Base-by-base conservation (phyloP, 2,329 filamentous ascomycete species). In the Hymenoscyphus albidus region DNA sequence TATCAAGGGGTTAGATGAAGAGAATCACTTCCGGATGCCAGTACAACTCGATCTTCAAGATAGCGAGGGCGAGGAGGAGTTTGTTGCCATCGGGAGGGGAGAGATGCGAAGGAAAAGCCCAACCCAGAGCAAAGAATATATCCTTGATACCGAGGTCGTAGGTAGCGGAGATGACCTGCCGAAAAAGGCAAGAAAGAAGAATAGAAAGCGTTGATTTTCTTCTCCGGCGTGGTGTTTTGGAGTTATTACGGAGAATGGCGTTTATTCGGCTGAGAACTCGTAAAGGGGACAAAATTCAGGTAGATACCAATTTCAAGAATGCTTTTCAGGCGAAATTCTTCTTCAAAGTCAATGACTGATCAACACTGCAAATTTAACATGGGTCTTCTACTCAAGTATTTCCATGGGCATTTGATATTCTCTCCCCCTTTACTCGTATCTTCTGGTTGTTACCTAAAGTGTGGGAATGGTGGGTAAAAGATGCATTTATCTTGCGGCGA, bases 11-110 rank as follows among this genome's bases (percentile, higher is more conserved):
- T 84, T 84, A 9, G 65, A 86, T 61, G 81, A 82, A 44, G 83
- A 81, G 58, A 78, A 82, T 57, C 78, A 82, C n/a, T 98, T 97
- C 75, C 85, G 87, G 64, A 96, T 99, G 89, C 96, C 95, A 0
- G 91, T 99, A 2, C 78, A 97, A n/a, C 86, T 97, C 68, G 92
- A 97, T 74, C 85, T 98, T 57, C 92, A 93, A 58, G 93, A 96
- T 72, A 97, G 92, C 71, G 95, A 98, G 74, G 97, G 92, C 74
- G 95, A 97, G 74, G 95, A 99, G 72, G 96, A 99, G 74, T 88
- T 88, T 66, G 79, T 89, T 32, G 80, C 84, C 4, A 85, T 89
- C 27, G 86, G 84, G 18, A 85, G 86, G 1, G 94, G 94, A 12
- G 96, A 95, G 58, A 94, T 96, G 83, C 85, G 94, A 69, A 85